Conservation (phyloP, 371 early-diverging fungal species). For the Mortierella sp. region DNA sequence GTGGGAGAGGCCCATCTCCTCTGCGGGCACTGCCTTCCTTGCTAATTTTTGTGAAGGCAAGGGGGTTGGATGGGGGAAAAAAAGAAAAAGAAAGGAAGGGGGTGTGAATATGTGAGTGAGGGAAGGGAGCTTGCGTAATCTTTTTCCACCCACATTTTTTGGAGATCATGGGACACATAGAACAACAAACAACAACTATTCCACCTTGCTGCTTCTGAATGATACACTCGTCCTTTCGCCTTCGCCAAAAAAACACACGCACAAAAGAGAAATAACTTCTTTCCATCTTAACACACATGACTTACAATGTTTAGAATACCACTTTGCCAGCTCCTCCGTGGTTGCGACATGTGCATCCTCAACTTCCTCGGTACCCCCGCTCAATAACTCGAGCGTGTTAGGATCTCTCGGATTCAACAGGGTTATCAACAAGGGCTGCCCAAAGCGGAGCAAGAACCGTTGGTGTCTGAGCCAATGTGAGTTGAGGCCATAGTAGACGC, state of each 20-base stretch:
- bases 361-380: not conserved
- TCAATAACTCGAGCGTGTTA: not conserved
- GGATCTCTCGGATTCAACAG: not conserved
- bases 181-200: no score
- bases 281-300: no score
- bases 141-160: no score
- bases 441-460: not conserved
- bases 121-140: not conserved
- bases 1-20: not conserved
- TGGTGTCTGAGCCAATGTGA: not conserved
- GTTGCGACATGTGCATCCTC: not conserved
- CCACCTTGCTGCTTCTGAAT: no score
- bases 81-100: not conserved
- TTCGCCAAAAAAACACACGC: no score
- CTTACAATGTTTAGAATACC: not conserved
- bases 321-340: not conserved
- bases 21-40: not conserved
- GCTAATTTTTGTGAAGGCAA: not conserved
- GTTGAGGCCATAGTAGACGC: not conserved
- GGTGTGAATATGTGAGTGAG: not conserved
- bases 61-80: not conserved
- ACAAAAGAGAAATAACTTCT: no score
- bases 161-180: no score
- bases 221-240: no score
- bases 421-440: not conserved